These are phyloP conservation scores for Peltaster fructicola DNA, from an alignment of 2,329 filamentous ascomycete genomes.

Conservation along the genomic window DNA sequence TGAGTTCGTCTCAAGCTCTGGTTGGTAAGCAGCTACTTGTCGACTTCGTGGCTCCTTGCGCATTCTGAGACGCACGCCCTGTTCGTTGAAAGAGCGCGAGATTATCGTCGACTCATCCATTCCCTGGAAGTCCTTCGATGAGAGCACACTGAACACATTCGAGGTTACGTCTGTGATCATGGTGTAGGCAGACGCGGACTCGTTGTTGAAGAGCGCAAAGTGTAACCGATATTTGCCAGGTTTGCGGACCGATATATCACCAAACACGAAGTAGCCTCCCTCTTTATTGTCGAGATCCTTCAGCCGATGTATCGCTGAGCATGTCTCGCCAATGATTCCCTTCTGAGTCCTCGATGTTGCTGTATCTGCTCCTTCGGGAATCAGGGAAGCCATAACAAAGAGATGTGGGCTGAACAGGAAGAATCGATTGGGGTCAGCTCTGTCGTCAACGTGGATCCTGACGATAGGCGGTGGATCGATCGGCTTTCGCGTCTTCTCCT, in stretches of 20 bases:
- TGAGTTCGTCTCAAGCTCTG: not conserved
- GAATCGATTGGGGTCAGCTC: slow-evolving; percentile 4
- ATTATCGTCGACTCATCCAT: slow-evolving; percentile 68
- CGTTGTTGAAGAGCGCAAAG: slow-evolving; percentile 63
- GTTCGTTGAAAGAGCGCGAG: slow-evolving; percentile 68
- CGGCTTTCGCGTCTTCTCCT: slow-evolving; percentile 73
- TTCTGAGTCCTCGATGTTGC: slow-evolving; percentile 8
- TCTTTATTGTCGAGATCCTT: slow-evolving; percentile 65
- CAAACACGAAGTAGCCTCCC: slow-evolving; percentile 80
- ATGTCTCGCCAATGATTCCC: slow-evolving; percentile 43
- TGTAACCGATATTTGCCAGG: slow-evolving; percentile 56
- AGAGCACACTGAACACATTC: too few species aligned
- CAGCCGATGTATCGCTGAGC: slow-evolving; percentile 65
- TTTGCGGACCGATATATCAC: slow-evolving; percentile 62
- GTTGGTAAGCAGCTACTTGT: slow-evolving; percentile 1
- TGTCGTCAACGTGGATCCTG: slow-evolving; percentile 40
- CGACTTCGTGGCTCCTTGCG: slow-evolving; percentile 56
- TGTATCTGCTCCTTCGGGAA: slow-evolving; percentile 9
- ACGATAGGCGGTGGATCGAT: slow-evolving; percentile 78
- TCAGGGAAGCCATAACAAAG: slow-evolving; percentile 42
- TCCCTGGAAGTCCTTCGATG: slow-evolving; percentile 64
- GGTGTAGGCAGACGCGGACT: slow-evolving; percentile 8
- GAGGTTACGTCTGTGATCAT: slow-evolving; percentile 4
- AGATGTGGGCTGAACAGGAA: slow-evolving; percentile 48
- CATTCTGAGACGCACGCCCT: slow-evolving; percentile 66